These are phyloP conservation scores for Suhomyces chickasaworum DNA, from an alignment of 1,139 yeast genomes.

Conservation along the genomic window DNA sequence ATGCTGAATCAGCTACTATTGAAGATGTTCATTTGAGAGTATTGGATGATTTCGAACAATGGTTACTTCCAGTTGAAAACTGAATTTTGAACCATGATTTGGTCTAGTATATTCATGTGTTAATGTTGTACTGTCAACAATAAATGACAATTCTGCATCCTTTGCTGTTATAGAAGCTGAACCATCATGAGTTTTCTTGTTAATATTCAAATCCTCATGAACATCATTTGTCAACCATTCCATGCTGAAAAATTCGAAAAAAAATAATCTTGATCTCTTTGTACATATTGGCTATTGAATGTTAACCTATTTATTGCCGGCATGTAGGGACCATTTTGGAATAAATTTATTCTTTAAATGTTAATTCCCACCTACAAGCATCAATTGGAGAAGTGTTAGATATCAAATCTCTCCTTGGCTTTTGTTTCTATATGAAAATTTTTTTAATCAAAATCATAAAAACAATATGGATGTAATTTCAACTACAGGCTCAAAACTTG, in stretches of 20 bases:
- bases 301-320: constrained; percentile 6
- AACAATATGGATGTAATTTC: not conserved
- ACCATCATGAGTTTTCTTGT: constrained; percentile 1
- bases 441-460: constrained; percentile 1
- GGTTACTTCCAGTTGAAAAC: constrained; percentile 37
- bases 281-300: constrained; percentile 9
- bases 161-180: constrained; percentile 7
- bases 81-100: constrained; percentile 7
- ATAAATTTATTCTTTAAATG: not conserved
- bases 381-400: not conserved
- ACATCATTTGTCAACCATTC: not conserved
- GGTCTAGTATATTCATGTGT: constrained; percentile 7
- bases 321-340: constrained; percentile 1
- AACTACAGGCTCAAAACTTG: not conserved
- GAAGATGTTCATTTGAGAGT: constrained; percentile 45
- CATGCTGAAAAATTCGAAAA: constrained; percentile 2
- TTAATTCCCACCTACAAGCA: not conserved
- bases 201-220: not conserved
- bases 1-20: constrained; percentile 28
- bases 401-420: not conserved
- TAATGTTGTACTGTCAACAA: constrained; percentile 7
- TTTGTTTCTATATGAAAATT: constrained; percentile 3
- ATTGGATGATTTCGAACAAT: constrained; percentile 44
- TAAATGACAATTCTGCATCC: constrained; percentile 9
- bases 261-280: constrained; percentile 1